Evolutionary conservation across 805 yeast species (phyloP), one percentile per base, ranked within the genome.

Genomic region (Debaryomyces castellii): DNA sequence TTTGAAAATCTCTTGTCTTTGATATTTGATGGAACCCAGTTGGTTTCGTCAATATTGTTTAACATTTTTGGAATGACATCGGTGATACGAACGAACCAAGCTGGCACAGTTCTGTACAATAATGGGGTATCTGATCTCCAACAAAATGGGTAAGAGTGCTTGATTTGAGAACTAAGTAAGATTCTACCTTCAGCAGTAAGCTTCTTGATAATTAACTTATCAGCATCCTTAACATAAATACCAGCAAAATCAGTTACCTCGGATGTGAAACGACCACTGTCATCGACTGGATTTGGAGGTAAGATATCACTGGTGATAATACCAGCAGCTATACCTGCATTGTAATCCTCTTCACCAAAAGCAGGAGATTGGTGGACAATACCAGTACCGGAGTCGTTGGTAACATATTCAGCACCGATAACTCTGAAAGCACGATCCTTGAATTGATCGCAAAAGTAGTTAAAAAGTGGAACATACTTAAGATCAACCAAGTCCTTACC

Each of bases 51-150:
- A 43, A 94, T 92, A 60, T 89, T 88, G 50, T 78, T 81, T 62
- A 91, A 77, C 89, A 94, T 89, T 60, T 89, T 81, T 42, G 97
- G 97, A 57, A 92, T 81, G 63, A 88, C 80, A 45, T 89, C 91
- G 55, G 80, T 82, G 46, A 94, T 87, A 64, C 96, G 85, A 49
- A 94, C 94, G 61, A 94, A 94, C 99, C 99, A 94, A 27, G 98
- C 92, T 42, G 99, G 99, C 54, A 94, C 97, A 32, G 97, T 85
- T 74, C 96, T 84, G 77, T 94, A 94, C 55, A 94, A 69, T 65
- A 94, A 82, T 44, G 99, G 99, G 24, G 99, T 94, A 65, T 94
- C 99, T 3, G 98, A 92, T 81, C 99, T 87, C 99, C 99, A 94
- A 76, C 99, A 94, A 86, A 94, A 94, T 60, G 99, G 99, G 71